A percentile compares a stretch with the other conserved stretches of the same genome.
phyloP scores from a whole-genome alignment of 2,329 filamentous ascomycete genomes.

The Mariannaea elegans region DNA sequence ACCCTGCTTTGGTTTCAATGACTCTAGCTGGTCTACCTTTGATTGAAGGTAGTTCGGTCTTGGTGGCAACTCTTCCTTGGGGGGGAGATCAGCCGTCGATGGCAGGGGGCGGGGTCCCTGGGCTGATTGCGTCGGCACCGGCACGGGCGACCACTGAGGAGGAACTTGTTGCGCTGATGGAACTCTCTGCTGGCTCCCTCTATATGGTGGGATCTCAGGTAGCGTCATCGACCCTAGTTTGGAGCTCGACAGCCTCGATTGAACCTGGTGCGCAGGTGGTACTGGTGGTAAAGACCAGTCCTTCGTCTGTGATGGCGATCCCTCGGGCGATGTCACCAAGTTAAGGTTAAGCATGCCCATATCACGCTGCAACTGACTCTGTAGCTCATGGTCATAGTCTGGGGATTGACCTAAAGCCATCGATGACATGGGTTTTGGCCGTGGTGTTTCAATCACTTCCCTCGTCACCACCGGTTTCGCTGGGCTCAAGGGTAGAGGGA shows the following conservation, averaged over 20 bases:
- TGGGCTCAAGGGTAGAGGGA: conserved; percentile 63
- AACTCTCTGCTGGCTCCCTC: conserved; percentile 49
- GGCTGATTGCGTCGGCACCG: conserved; percentile 23
- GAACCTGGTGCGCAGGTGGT: conserved; percentile 47
- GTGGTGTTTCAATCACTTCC: conserved; percentile 57
- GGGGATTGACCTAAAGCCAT: conserved; percentile 59
- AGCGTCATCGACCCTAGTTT: conserved; percentile 54
- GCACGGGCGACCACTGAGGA: conserved; percentile 33
- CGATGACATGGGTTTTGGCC: conserved; percentile 57
- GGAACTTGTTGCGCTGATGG: conserved; percentile 41
- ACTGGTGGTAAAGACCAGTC: conserved; percentile 37
- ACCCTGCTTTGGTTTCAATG: background rate
- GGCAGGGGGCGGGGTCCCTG: conserved; percentile 39
- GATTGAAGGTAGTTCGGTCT: background rate
- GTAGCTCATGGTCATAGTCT: conserved; percentile 68
- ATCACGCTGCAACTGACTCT: conserved; percentile 71
- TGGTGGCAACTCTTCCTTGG: background rate
- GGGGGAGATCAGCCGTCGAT: conserved; percentile 39
- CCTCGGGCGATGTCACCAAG: conserved; percentile 31
- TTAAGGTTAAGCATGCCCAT: conserved; percentile 65
- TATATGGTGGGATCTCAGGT: conserved; percentile 65
- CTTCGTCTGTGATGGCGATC: conserved; percentile 19
- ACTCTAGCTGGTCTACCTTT: background rate
- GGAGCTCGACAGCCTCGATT: conserved; percentile 49
- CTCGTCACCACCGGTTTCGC: conserved; percentile 39